Percentiles rank a stretch among this genome's conserved stretches.
Conservation (phyloP, 2,329 filamentous ascomycete genomes). For the Thermoascus crustaceus region DNA sequence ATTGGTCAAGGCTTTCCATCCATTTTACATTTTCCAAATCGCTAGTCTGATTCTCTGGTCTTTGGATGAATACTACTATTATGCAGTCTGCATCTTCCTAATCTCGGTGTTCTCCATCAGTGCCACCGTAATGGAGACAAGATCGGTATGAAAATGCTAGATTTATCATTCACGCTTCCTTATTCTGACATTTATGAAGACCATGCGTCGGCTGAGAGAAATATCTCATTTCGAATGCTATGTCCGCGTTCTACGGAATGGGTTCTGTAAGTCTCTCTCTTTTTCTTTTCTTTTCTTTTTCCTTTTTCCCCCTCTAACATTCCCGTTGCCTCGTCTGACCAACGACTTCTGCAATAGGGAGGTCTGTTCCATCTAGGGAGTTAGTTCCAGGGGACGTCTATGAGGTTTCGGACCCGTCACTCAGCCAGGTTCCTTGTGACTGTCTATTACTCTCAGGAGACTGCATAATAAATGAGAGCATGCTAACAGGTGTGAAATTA, state of each 20-base stretch:
- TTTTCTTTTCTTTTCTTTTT: neutral
- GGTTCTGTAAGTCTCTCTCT: slow-evolving; percentile 65
- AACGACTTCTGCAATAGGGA: slow-evolving; percentile 47
- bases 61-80: slow-evolving; percentile 94
- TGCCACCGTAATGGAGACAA: slow-evolving; percentile 83
- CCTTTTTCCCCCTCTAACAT: neutral
- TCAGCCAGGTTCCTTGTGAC: slow-evolving; percentile 84
- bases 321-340: slow-evolving; percentile 5
- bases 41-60: slow-evolving; percentile 93
- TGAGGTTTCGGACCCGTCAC: slow-evolving; percentile 86
- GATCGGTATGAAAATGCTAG: slow-evolving; percentile 50
- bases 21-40: slow-evolving; percentile 97
- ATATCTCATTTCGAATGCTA: slow-evolving; percentile 95
- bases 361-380: slow-evolving; percentile 75
- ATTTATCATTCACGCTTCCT: slow-evolving; percentile 5
- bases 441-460: slow-evolving; percentile 86
- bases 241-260: slow-evolving; percentile 82
- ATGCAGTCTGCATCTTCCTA: slow-evolving; percentile 85
- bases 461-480: slow-evolving; percentile 98
- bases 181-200: slow-evolving; percentile 39
- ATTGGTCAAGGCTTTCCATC: slow-evolving; percentile 66
- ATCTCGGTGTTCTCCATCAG: slow-evolving; percentile 91
- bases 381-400: slow-evolving; percentile 94
- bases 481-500: slow-evolving; percentile 64
- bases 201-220: slow-evolving; percentile 81